Base-by-base conservation (phyloP, 73 alveolate genomes). In the Effrenium voratum region DNA sequence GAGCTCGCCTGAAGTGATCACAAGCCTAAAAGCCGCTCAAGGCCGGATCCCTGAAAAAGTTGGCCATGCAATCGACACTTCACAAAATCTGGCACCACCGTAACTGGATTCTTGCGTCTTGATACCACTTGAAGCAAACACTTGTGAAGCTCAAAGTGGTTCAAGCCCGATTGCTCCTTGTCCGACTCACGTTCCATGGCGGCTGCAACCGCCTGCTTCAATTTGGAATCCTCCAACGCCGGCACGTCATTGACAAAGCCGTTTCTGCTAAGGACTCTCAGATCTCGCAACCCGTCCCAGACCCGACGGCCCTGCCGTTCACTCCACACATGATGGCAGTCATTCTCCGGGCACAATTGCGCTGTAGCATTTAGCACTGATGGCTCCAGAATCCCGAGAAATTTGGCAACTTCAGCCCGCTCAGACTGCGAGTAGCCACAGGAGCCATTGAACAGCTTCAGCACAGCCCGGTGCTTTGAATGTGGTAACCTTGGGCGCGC, bases 401-500 rank as follows among this genome's bases (percentile, higher is more conserved):
- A 83, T 36, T 55, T 83, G 57, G 93, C 93, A 83, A 83, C 44
- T 83, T 83, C 93, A 15, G 79, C 32, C 16, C 77, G 1, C n/a
- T 83, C 93, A 83, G 43, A 22, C 26, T 2, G 93, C 32, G 79
- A 28, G 28, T 83, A 83, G 30, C 38, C 76, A 19, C 93, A 83
- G 93, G 79, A 83, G 77, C 93, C 93, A 83, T 83, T 50, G 79
- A 83, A 38, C 6, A 83, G 77, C 93, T 83, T 83, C 93, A 50
- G 47, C 59, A 83, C 59, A 50, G 77, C 93, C 38, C 93, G 79
- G 36, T 83, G 60, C 40, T 83, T 30, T 36, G 76, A 76, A 34
- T 41, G 45, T 83, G 93, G 93, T 50, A 52, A 43, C 77, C 34
- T 83, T 24, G 93, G 93, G 36, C 36, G 36, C 52, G 79, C 93